phyloP scores from a whole-genome alignment of 768 basidiomycete species.

The Cystofilobasidium ferigula region DNA sequence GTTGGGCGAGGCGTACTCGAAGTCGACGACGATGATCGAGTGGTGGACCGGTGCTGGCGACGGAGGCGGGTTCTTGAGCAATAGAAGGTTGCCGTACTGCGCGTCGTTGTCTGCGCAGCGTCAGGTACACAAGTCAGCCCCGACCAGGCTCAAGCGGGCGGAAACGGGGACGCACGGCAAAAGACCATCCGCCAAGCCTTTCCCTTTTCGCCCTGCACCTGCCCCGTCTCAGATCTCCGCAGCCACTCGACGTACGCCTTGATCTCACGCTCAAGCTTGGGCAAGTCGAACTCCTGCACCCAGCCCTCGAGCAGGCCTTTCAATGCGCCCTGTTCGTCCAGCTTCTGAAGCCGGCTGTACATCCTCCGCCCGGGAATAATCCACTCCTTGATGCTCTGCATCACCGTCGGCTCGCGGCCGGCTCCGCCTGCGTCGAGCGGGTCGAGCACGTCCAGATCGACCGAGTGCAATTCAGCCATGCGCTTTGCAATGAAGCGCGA shows the following conservation, averaged over 20 bases:
- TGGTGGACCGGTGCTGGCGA: slow-evolving; percentile 25
- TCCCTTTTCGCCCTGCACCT: slow-evolving; percentile 46
- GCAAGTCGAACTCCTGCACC: slow-evolving; percentile 51
- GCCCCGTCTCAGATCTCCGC: slow-evolving; percentile 48
- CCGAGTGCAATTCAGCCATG: slow-evolving; percentile 92
- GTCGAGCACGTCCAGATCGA: slow-evolving; percentile 60
- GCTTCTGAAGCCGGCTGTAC: slow-evolving; percentile 45
- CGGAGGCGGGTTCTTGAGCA: slow-evolving; percentile 48
- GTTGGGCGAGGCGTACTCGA: slow-evolving; percentile 90
- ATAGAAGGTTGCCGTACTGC: slow-evolving; percentile 85
- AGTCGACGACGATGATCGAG: slow-evolving; percentile 93
- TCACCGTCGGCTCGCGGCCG: slow-evolving; percentile 31
- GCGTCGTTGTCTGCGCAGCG: slow-evolving; percentile 79
- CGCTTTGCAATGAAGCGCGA: slow-evolving; percentile 70
- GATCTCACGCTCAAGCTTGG: slow-evolving; percentile 55
- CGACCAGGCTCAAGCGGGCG: neutral
- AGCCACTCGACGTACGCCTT: slow-evolving; percentile 61
- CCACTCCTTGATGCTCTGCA: slow-evolving; percentile 41
- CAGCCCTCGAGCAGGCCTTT: slow-evolving; percentile 31
- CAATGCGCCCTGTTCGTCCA: slow-evolving; percentile 2
- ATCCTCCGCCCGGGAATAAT: slow-evolving; percentile 59
- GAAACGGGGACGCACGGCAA: slow-evolving; percentile 34
- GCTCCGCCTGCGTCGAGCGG: slow-evolving; percentile 29
- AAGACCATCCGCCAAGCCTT: slow-evolving; percentile 35
- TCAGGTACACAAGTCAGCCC: neutral